Conservation (phyloP, 805 yeast species). For the Metschnikowia noctiluminum region DNA sequence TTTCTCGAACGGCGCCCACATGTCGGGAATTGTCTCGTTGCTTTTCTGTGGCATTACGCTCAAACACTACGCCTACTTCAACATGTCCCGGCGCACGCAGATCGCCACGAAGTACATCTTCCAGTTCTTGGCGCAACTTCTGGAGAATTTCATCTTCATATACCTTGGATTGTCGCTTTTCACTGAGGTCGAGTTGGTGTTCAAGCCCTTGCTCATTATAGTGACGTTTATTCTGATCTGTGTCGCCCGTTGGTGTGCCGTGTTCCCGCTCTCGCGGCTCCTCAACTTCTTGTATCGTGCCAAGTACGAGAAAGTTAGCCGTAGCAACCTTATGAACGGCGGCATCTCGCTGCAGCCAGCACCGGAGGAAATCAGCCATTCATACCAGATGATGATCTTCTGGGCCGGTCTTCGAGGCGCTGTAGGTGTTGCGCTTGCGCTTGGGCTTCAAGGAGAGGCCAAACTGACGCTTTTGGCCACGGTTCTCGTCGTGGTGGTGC, state of each 20-base stretch:
- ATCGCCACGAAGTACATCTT: constrained; percentile 93
- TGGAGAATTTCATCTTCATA: constrained; percentile 95
- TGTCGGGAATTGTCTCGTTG: constrained; percentile 96
- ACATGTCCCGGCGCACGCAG: constrained; percentile 96
- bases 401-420: constrained; percentile 99
- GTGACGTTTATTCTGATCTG: constrained; percentile 88
- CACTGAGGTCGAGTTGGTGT: constrained; percentile 93
- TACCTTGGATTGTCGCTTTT: constrained; percentile 91
- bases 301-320: constrained; percentile 43
- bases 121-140: constrained; percentile 89
- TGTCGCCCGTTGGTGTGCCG: constrained; percentile 95
- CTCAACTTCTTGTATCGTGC: constrained; percentile 76
- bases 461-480: constrained; percentile 89
- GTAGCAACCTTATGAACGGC: constrained; percentile 28
- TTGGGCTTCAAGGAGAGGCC: constrained; percentile 94
- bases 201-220: constrained; percentile 88
- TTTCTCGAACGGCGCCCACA: constrained; percentile 97
- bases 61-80: constrained; percentile 94
- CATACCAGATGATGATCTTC: constrained; percentile 97
- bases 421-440: constrained; percentile 97
- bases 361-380: constrained; percentile 89
- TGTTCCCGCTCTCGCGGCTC: constrained; percentile 84
- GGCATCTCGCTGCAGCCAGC: constrained; percentile 41
- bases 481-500: constrained; percentile 91
- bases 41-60: constrained; percentile 94